Evolutionary conservation across 352 stramenopile species (phyloP), one percentile per base, ranked within the genome.

Genomic region (Pythium grandisporangium): DNA sequence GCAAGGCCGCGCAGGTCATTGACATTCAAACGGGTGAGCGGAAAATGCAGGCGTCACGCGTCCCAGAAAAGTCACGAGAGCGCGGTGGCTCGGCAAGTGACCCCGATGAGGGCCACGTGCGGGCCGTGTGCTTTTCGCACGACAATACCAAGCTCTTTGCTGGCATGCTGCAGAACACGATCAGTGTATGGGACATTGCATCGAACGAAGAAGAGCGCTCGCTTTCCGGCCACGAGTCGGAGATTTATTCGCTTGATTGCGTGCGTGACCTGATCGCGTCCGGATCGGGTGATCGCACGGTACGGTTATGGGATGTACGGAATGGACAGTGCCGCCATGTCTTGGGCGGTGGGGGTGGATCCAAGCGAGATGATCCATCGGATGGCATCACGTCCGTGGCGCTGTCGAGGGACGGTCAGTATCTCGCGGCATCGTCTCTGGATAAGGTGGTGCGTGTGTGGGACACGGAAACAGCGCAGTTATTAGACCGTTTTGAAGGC

Each of bases 131-230:
- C 38, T 93, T 93, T 42, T 93, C 79, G 37, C 79, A 76, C 0
- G 79, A 90, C 45, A 85, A 74, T 45, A 81, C 73, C 5, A 90
- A 93, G 62, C 55, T 93, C 1, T 72, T 90, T 20, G 79, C 79
- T n/a, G 79, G 79, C 30, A 93, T 93, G 79, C 79, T 76, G 21
- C 79, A 90, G 50, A 90, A 90, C 55, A 93, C 79, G 6, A 93
- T 93, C 42, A 74, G 77, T 17, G 72, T 88, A 30, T 93, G 79
- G 79, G 79, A 93, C 48, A 93, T 93, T 51, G 79, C 69, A 6
- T 73, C 79, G 30, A 88, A 93, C 47, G 77, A 93, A 39, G 79
- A 93, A 72, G 76, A 70, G 17, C 73, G 70, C 12, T 58, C 74
- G 11, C 83, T 93, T 67, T 79, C 76, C 30, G 79, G 79, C 35